Conservation (phyloP, 2,329 filamentous ascomycete species). For the Rhynchosporium secalis region DNA sequence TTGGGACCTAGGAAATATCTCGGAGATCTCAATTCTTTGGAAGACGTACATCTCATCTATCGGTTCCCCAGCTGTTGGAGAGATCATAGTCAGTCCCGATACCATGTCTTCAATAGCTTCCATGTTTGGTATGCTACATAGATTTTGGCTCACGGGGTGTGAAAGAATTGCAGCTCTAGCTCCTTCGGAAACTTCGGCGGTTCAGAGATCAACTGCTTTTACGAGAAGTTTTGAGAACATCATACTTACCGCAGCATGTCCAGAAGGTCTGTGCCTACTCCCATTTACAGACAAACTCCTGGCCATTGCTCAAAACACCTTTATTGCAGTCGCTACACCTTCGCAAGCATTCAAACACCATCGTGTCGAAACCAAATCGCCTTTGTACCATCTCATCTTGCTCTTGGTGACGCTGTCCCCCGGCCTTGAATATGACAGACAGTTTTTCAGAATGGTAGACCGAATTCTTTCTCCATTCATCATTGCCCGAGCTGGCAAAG, state of each 20-base stretch:
- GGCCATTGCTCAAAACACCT: slow-evolving; percentile 53
- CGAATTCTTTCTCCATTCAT: slow-evolving; percentile 61
- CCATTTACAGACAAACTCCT: slow-evolving; percentile 65
- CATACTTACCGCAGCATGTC: slow-evolving; percentile 45
- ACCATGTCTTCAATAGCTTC: slow-evolving; percentile 76
- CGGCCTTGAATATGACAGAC: slow-evolving; percentile 30
- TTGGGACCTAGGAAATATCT: slow-evolving; percentile 62
- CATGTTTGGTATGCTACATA: slow-evolving; percentile 67
- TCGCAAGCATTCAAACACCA: slow-evolving; percentile 55
- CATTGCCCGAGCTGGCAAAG: slow-evolving; percentile 40
- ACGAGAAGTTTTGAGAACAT: slow-evolving; percentile 55
- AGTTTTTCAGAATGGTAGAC: slow-evolving; percentile 42
- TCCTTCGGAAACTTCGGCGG: slow-evolving; percentile 7
- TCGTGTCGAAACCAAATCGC: slow-evolving; percentile 53
- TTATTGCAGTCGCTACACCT: slow-evolving; percentile 65
- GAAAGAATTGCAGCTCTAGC: slow-evolving; percentile 36
- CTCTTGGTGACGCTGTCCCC: slow-evolving; percentile 47
- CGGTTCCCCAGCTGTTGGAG: slow-evolving; percentile 71
- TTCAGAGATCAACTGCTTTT: slow-evolving; percentile 54
- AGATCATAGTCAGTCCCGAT: slow-evolving; percentile 85
- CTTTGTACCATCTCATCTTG: slow-evolving; percentile 65
- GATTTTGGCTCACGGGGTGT: slow-evolving; percentile 63
- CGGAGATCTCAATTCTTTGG: slow-evolving; percentile 57
- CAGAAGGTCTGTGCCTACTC: slow-evolving; percentile 55
- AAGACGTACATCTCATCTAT: slow-evolving; percentile 60